Base-by-base conservation (phyloP, 1,284 basidiomycete species). In the Heterobasidion irregulare region DNA sequence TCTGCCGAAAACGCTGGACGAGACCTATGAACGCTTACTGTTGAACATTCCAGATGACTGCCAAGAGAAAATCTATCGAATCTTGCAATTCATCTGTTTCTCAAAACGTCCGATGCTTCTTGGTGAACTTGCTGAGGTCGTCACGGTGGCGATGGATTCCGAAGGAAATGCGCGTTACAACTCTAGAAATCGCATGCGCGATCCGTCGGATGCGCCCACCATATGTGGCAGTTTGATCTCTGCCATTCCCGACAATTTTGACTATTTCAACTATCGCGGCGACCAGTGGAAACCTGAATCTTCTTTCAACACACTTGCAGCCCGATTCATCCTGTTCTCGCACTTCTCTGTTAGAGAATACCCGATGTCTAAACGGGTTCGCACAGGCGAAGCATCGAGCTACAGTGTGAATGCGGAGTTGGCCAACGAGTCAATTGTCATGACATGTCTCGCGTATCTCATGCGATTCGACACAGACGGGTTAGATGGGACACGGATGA, bases 321-420 rank as follows among this genome's bases (percentile, higher is more conserved):
- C 26, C 1, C 26, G 33, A 10, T 5, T 13, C 2, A n/a, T 48
- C 2, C 4, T 1, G 15, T 43, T 48, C 33, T 34, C 46, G 2
- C 53, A 54, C 18, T 48, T 54, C 2, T 54, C 53, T 15, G 53
- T 54, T 9, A 34, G 49, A 19, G 53, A 54, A n/a, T 54, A 36
- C 2, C 2, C 5, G 2, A 0, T 34, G 8, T 54, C 41, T 12
- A 44, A 12, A 44, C 2, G 41, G 16, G 7, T 44, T 13, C 16
- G 6, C 3, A 12, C 3, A 16, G 16, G 16, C 7, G 2, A 3
- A 44, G 41, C 16, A 5, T 44, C 3, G 13, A 6, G 7, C 6
- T 12, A 12, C 16, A 44, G 12, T 44, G 13, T 44, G 0, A 5
- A 44, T 44, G 41, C 41, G 2, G 2, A 44, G 41, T 3, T 44